Percentiles rank a stretch among this genome's conserved stretches.
phyloP scores from a whole-genome alignment of 164 flowering plant genomes.

The Euptelea pleiosperma region DNA sequence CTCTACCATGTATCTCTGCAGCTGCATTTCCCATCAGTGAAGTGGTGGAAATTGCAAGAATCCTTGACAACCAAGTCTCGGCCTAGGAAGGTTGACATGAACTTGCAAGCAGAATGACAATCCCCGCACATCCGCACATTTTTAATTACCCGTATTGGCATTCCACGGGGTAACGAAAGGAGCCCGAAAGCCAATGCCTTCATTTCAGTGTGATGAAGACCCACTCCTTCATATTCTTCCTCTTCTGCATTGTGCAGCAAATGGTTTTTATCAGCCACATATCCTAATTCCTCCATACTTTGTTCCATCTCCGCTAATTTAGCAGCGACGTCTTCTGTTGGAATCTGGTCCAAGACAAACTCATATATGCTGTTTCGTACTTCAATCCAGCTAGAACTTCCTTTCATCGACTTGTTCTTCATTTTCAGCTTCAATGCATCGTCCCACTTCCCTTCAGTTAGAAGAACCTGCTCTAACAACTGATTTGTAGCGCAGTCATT shows the following conservation, averaged over 20 bases:
- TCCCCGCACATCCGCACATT: slow-evolving; percentile 31
- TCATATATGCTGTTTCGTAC: slow-evolving; percentile 22
- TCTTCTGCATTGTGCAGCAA: slow-evolving; percentile 37
- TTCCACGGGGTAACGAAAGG: slow-evolving; percentile 16
- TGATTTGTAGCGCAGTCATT: slow-evolving; percentile 19
- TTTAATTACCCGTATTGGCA: slow-evolving; percentile 29
- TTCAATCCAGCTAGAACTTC: slow-evolving; percentile 32
- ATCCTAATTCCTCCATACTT: slow-evolving; percentile 32
- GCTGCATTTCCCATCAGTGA: slow-evolving; percentile 36
- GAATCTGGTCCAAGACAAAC: slow-evolving; percentile 22
- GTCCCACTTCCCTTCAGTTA: slow-evolving; percentile 33
- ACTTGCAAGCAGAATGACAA: slow-evolving; percentile 40
- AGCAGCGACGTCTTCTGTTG: slow-evolving; percentile 12
- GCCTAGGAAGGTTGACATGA: slow-evolving; percentile 30
- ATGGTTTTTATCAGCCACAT: slow-evolving; percentile 32
- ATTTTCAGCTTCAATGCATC: slow-evolving; percentile 27
- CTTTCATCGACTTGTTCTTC: slow-evolving; percentile 6
- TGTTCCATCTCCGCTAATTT: slow-evolving; percentile 25
- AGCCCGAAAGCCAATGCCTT: slow-evolving; percentile 37
- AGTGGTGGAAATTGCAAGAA: slow-evolving; percentile 33
- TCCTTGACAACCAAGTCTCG: slow-evolving; percentile 30
- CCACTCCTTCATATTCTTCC: slow-evolving; percentile 18
- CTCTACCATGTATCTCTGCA: slow-evolving; percentile 36
- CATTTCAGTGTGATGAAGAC: slow-evolving; percentile 34
- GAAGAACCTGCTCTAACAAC: slow-evolving; percentile 29